Base-by-base conservation (phyloP, 2,329 filamentous ascomycete genomes). In the Monosporascus sp. region DNA sequence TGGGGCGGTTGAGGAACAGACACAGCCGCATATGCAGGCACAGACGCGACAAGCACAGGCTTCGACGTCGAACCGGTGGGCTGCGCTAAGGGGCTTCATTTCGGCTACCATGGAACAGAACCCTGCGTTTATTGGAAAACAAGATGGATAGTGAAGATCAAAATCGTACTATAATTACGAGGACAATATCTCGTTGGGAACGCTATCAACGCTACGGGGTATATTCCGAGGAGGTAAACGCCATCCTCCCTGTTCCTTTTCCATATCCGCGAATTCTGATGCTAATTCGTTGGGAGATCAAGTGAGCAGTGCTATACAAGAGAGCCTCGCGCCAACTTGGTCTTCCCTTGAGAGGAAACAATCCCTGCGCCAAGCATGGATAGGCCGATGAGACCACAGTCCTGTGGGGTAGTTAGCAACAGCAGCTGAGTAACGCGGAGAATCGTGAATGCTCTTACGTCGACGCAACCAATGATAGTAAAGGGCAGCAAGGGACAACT, bases 101-200 rank as follows among this genome's bases (percentile, higher is more conserved):
- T 87, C 89, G 2, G 80, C 85, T 43, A 97, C 90, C 1, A 90
- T 96, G 85, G 90, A 96, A 72, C 88, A 90, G 70, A 93, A 93
- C 62, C 83, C 87, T 15, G 89, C 87, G 3, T 96, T 96, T 66
- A 69, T 76, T 41, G 58, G 22, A 37, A 66, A 67, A 38, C n/a
- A 57, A 45, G 56, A 59, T 37, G 57, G 47, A 17, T 60, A 61
- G 48, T 60, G 55, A 64, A 54, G 37, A 24, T 50, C 54, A 54
- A 49, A 14, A 6, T 18, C 8, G 41, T n/a, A 38, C 18, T 24
- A 20, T 37, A 49, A 38, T 18, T 25, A 45, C 18, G 25, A 22
- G 7, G 22, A 15, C 18, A n/a, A n/a, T 35, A 47, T 47, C 17
- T 35, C 17, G 14, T 47, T 47, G 18, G 8, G 18, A 43, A 24